Conservation (phyloP, 2,329 filamentous ascomycete genomes). For the Diaporthe vexans region DNA sequence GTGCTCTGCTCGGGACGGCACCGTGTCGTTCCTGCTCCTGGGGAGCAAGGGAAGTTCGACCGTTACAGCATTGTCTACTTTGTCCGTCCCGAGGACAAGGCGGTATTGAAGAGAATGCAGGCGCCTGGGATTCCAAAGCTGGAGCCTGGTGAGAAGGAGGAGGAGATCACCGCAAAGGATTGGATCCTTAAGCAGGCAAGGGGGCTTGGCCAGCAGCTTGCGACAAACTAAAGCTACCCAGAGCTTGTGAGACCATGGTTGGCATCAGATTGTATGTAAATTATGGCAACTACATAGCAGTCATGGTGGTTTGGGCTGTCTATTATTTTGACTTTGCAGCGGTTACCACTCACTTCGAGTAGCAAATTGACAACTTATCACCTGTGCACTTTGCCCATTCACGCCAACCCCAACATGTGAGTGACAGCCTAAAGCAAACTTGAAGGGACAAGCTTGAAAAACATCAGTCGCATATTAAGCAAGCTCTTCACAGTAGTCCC, state of each 20-base stretch:
- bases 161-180: conserved; percentile 38
- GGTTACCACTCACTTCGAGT: background rate
- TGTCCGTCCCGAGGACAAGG: conserved; percentile 42
- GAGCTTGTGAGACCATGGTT: background rate
- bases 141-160: conserved; percentile 33
- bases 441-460: no score
- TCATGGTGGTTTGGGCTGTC: rapidly evolving
- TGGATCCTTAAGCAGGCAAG: conserved; percentile 41
- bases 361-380: background rate
- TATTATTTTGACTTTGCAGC: background rate
- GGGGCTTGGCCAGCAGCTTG: conserved; percentile 32
- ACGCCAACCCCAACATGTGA: no score
- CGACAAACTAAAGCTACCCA: background rate
- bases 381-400: no score
- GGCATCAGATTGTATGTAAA: background rate
- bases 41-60: conserved; percentile 39
- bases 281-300: no score
- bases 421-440: no score
- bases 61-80: conserved; percentile 44
- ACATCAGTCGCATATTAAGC: no score
- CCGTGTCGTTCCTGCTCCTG: conserved; percentile 50
- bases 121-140: conserved; percentile 40
- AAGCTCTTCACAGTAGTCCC: no score
- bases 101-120: conserved; percentile 41
- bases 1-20: conserved; percentile 52